Evolutionary conservation across 352 stramenopile genomes (phyloP).

Genomic region (Pythium rhizo-oryzae): DNA sequence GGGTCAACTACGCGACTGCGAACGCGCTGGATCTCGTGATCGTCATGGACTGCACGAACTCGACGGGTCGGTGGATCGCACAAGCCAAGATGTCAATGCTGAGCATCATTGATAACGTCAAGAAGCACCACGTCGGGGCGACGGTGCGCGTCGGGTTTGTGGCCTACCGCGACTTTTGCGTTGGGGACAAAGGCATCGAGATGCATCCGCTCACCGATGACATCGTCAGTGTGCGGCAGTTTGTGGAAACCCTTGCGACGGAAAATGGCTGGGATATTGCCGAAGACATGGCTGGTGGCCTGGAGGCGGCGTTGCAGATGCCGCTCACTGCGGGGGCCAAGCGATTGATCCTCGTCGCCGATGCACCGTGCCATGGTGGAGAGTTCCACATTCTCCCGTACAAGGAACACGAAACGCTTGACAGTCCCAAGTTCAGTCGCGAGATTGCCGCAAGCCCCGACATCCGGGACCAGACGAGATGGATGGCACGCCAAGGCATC

Average conservation of each 20-base stretch:
- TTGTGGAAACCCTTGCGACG: constrained; percentile 32
- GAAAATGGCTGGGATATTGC: constrained; percentile 38
- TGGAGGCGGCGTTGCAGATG: constrained; percentile 36
- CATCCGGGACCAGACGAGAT: constrained; percentile 41
- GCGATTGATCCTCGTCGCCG: constrained; percentile 38
- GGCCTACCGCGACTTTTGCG: constrained; percentile 47
- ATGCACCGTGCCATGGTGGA: constrained; percentile 39
- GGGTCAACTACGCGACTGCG: constrained; percentile 24
- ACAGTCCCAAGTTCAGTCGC: not conserved
- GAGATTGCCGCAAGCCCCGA: constrained; percentile 21
- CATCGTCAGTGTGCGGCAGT: constrained; percentile 19
- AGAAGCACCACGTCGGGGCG: constrained; percentile 26
- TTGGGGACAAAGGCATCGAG: constrained; percentile 31
- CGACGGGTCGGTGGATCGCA: constrained; percentile 40
- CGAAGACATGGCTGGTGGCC: constrained; percentile 42
- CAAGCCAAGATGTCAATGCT: constrained; percentile 34
- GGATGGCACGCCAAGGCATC: constrained; percentile 32
- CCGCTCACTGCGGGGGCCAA: constrained; percentile 31
- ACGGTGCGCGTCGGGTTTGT: constrained; percentile 40
- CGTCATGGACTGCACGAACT: constrained; percentile 50
- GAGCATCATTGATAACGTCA: constrained; percentile 38
- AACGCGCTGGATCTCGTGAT: constrained; percentile 47
- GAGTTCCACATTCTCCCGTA: constrained; percentile 29
- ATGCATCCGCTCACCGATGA: constrained; percentile 28
- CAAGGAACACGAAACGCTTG: constrained; percentile 15